Evolutionary conservation across 108 stramenopile genomes (phyloP).

Genomic region (Cyclotella sp.): DNA sequence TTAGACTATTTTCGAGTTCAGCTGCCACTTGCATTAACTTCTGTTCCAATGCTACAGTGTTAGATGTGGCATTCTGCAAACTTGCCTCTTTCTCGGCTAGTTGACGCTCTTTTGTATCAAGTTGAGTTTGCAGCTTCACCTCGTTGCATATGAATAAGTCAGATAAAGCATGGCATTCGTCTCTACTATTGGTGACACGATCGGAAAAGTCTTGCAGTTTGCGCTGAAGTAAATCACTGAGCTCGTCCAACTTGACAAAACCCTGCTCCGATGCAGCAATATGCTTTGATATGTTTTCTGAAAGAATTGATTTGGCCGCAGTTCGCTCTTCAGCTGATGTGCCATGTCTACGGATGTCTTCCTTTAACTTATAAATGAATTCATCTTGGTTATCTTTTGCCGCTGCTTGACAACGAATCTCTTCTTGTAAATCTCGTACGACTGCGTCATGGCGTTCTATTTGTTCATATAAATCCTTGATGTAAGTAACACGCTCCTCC

Average conservation of each 20-base stretch:
- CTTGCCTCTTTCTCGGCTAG: background rate
- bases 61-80: background rate
- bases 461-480: background rate
- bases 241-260: background rate
- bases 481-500: background rate
- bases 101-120: background rate
- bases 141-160: background rate
- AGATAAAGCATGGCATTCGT: background rate
- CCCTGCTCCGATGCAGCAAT: conserved; percentile 3
- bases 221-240: background rate
- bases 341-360: background rate
- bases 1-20: conserved; percentile 5
- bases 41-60: background rate
- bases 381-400: background rate
- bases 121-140: background rate
- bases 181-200: conserved; percentile 1
- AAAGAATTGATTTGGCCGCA: background rate
- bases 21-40: conserved; percentile 10
- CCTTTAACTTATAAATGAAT: background rate
- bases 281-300: conserved; percentile 8
- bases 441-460: background rate
- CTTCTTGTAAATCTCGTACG: background rate
- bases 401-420: background rate
- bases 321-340: background rate
- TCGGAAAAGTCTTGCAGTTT: background rate